phyloP scores from a whole-genome alignment of 1,139 yeast genomes.

The Pichia sp. region DNA sequence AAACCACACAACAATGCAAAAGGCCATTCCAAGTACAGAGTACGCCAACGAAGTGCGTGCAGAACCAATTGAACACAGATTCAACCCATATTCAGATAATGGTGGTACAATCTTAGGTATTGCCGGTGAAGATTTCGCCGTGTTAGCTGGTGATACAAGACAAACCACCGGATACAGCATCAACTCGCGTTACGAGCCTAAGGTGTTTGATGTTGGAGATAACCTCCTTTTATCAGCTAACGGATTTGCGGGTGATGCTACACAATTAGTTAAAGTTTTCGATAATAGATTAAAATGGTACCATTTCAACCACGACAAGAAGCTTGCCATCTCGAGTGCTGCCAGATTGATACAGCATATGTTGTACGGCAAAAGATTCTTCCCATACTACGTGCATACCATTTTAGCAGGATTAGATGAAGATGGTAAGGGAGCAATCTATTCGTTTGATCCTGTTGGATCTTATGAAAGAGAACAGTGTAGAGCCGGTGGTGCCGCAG shows the following conservation, averaged over 20 bases:
- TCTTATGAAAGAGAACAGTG: constrained; percentile 97
- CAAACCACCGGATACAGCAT: constrained; percentile 93
- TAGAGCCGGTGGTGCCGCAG: constrained; percentile 98
- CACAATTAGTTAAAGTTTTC: constrained; percentile 76
- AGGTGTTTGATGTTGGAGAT: constrained; percentile 88
- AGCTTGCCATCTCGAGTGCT: constrained; percentile 65
- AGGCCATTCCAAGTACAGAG: constrained; percentile 32
- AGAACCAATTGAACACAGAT: constrained; percentile 83
- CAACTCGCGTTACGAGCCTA: constrained; percentile 90
- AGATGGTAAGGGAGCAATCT: constrained; percentile 92
- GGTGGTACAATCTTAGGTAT: constrained; percentile 98
- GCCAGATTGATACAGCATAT: constrained; percentile 92
- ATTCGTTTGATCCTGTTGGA: constrained; percentile 97
- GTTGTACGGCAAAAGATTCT: constrained; percentile 88
- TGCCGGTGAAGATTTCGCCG: constrained; percentile 97
- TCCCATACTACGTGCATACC: constrained; percentile 96
- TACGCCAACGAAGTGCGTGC: constrained; percentile 32
- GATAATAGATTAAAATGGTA: constrained; percentile 87
- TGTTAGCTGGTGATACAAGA: constrained; percentile 97
- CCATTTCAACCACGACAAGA: constrained; percentile 77
- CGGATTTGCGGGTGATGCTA: constrained; percentile 96
- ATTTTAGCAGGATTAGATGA: constrained; percentile 94
- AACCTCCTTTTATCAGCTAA: constrained; percentile 85
- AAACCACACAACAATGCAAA: constrained; percentile 15
- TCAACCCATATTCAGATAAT: constrained; percentile 94